Base-by-base conservation (phyloP, 352 stramenopile species). In the Globisporangium solare region DNA sequence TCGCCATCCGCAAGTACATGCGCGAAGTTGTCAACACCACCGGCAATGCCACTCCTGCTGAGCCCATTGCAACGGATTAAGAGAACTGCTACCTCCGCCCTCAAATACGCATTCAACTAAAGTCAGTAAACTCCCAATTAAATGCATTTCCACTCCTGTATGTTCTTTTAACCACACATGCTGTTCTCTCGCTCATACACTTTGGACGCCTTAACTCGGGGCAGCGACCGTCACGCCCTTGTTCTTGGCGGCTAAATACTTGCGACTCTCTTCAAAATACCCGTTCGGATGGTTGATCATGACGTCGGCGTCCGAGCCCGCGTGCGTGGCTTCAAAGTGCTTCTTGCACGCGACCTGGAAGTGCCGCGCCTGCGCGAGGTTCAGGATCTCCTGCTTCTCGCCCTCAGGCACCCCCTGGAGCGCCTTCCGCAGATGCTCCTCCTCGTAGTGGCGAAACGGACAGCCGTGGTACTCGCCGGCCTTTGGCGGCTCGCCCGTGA, bases 251-350 rank as follows among this genome's bases (percentile, higher is more conserved):
- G 82, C 88, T 60, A 97, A 87, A 66, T 97, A 99, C 52, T 95
- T 90, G 54, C 95, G 88, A 67, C 86, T 98, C 32, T 98, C 93
- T 53, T 97, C 88, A 60, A 99, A 99, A 86, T 94, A 99, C 39
- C 89, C 92, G 70, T 99, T 99, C 15, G 97, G 97, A 78, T 99
- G 97, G 74, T 99, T 99, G 41, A 98, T 95, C 54, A 99, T 95
- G 37, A 96, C 86, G 56, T 97, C 91, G 13, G 74, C 67, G 46
- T 92, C 79, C 21, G 65, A 78, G 6, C 87, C 74, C 0, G 86
- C 76, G 73, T 99, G 96, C 18, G 83, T 90, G 21, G 89, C 87
- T 71, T 99, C 94, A 72, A 99, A 99, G 71, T 99, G 96, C 52
- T 96, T 91, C 54, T 97, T 87, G 83, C 97, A 99, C 0, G 97